Evolutionary conservation across 306 rosid genomes (phyloP).

Genomic region (Lablab purpureus): DNA sequence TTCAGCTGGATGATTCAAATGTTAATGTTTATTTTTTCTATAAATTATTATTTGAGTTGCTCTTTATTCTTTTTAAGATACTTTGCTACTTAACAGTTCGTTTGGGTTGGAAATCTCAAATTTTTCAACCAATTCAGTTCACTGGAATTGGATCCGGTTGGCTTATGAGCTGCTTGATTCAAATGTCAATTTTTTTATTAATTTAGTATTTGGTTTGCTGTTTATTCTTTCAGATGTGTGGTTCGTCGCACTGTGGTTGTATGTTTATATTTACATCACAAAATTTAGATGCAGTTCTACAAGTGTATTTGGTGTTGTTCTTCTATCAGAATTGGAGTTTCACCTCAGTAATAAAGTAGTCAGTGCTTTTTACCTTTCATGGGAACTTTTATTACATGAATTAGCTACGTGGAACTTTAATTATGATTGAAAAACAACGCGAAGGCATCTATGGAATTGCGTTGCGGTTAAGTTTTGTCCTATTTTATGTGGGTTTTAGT

Average conservation of each 20-base stretch:
- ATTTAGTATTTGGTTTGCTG: background rate
- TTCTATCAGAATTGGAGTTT: background rate
- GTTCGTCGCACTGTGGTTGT: slow-evolving; percentile 1
- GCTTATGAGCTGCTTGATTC: slow-evolving; percentile 27
- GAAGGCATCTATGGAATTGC: background rate
- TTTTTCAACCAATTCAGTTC: background rate
- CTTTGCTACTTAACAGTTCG: no score
- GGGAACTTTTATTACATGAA: background rate
- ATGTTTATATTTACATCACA: background rate
- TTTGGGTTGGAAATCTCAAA: no score
- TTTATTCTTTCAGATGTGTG: slow-evolving; percentile 4
- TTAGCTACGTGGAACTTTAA: background rate
- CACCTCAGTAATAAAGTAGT: background rate
- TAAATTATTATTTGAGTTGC: background rate
- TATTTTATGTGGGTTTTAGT: slow-evolving; percentile 16
- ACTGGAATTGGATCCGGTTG: slow-evolving; percentile 27
- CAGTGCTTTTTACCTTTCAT: background rate
- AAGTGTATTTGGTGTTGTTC: background rate
- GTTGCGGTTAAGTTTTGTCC: background rate
- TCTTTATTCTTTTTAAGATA: slow-evolving; percentile 14
- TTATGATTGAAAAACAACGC: background rate
- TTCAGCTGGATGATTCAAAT: slow-evolving; percentile 29
- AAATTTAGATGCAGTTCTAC: background rate
- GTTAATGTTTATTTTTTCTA: background rate
- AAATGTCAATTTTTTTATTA: background rate